Percentiles rank a stretch among this genome's conserved stretches.
Evolutionary conservation across 139 green algal species (phyloP).

Genomic region (Chlamydomonas sp.): DNA sequence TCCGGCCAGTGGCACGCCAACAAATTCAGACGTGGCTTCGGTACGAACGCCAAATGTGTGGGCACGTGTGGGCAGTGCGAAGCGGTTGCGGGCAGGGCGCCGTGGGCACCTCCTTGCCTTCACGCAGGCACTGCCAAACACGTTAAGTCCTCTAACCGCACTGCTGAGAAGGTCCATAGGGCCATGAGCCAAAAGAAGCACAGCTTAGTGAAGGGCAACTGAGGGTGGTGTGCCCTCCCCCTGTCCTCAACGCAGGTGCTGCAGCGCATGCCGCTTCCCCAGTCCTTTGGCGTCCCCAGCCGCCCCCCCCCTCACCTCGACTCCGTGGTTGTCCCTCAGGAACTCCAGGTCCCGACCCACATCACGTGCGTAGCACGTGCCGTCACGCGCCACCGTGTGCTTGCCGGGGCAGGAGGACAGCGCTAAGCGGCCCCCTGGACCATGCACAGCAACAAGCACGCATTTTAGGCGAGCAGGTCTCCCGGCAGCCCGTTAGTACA

Average conservation of each 20-base stretch:
- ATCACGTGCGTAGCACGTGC: slow-evolving; percentile 21
- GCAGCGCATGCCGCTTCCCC: not conserved
- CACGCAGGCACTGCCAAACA: too few species aligned
- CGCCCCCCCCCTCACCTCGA: not conserved
- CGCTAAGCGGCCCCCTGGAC: slow-evolving; percentile 33
- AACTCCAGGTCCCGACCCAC: slow-evolving; percentile 21
- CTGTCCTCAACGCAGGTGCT: not conserved
- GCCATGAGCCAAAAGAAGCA: too few species aligned
- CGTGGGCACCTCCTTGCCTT: too few species aligned
- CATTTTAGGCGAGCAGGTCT: too few species aligned
- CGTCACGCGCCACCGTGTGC: slow-evolving; percentile 29
- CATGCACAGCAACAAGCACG: not conserved
- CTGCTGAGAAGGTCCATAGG: too few species aligned
- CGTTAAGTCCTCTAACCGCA: too few species aligned
- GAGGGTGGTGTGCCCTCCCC: not conserved
- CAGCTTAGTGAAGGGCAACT: too few species aligned
- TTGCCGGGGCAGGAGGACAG: slow-evolving; percentile 53
- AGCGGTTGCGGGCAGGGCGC: too few species aligned
- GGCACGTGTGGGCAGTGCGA: too few species aligned
- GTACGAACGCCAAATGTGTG: not conserved
- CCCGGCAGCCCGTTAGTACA: too few species aligned
- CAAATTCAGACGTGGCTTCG: not conserved
- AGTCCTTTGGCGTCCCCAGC: too few species aligned
- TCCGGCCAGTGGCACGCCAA: not conserved
- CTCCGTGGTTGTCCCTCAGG: slow-evolving; percentile 22